Conservation (phyloP, 1,284 basidiomycete species). For the Vanrija pseudolonga region DNA sequence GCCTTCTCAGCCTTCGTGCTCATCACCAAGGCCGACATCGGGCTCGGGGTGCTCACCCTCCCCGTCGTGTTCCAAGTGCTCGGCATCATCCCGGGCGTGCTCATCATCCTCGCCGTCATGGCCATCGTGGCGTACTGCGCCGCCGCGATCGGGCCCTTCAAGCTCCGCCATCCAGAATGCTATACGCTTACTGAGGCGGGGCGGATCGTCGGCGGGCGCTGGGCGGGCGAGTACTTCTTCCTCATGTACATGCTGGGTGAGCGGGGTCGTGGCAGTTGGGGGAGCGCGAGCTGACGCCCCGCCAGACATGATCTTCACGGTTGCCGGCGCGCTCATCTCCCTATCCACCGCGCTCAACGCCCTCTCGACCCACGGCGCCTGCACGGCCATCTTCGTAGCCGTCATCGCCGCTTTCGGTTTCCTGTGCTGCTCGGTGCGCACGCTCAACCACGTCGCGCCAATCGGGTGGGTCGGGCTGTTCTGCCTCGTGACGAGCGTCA, state of each 20-base stretch:
- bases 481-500: slow-evolving; percentile 20
- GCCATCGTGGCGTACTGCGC: slow-evolving; percentile 16
- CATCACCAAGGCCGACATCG: slow-evolving; percentile 29
- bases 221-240: slow-evolving; percentile 26
- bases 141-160: slow-evolving; percentile 17
- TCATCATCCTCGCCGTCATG: slow-evolving; percentile 28
- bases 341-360: slow-evolving; percentile 30
- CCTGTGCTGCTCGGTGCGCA: slow-evolving; percentile 27
- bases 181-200: slow-evolving; percentile 30
- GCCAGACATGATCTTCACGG: slow-evolving; percentile 22
- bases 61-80: slow-evolving; percentile 31
- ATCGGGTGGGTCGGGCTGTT: slow-evolving; percentile 34
- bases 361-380: slow-evolving; percentile 26
- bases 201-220: slow-evolving; percentile 19
- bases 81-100: slow-evolving; percentile 34
- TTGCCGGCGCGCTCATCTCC: slow-evolving; percentile 27
- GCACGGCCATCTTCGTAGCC: slow-evolving; percentile 32
- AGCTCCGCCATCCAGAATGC: slow-evolving; percentile 19
- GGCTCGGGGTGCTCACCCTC: slow-evolving; percentile 34
- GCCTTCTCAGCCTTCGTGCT: slow-evolving; percentile 4
- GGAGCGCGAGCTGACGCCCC: too few species aligned
- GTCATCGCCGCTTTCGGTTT: slow-evolving; percentile 22
- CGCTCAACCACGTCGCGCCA: slow-evolving; percentile 27
- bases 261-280: background rate
- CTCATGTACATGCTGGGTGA: slow-evolving; percentile 11